Percentiles rank a stretch among this genome's conserved stretches.
Evolutionary conservation across 176 grass and related monocot genomes (phyloP).

Genomic region (Cenchrus purpureus): DNA sequence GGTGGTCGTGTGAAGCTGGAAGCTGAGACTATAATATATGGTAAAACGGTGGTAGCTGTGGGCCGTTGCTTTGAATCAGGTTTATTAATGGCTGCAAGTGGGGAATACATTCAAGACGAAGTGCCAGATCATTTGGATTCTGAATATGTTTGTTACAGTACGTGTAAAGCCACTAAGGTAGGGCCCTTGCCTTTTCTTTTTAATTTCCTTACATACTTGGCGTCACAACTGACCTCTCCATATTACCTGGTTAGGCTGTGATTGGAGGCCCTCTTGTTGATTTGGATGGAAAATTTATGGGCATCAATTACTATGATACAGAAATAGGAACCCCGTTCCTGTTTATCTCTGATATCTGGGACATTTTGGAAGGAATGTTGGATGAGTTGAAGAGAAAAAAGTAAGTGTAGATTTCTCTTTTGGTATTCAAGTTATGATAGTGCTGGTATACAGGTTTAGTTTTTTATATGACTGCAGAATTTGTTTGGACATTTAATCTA

Average conservation of each 20-base stretch:
- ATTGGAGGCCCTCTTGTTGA: conserved; percentile 16
- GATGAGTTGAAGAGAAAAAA: not conserved
- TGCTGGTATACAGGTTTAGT: not conserved
- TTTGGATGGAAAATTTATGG: not conserved
- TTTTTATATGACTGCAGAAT: not conserved
- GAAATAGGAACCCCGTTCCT: not conserved
- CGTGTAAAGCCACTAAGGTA: conserved; percentile 2
- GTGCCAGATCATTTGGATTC: not conserved
- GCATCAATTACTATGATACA: conserved; percentile 1
- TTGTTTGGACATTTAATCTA: not conserved
- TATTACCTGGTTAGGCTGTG: not conserved
- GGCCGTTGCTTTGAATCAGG: conserved; percentile 6
- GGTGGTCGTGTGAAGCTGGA: not conserved
- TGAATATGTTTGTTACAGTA: not conserved
- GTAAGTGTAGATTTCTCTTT: not conserved
- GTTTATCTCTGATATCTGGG: not conserved
- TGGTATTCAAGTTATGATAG: not conserved
- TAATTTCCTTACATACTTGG: not conserved
- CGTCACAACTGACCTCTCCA: not conserved
- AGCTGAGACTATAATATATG: not conserved
- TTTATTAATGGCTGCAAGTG: not conserved
- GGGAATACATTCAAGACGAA: too few relatives aligned
- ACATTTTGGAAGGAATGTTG: not conserved
- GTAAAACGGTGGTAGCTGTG: not conserved
- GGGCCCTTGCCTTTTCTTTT: not conserved